These are phyloP conservation scores for Leccinum angustisporum DNA, from an alignment of 1,284 basidiomycete species.

Conservation along the genomic window DNA sequence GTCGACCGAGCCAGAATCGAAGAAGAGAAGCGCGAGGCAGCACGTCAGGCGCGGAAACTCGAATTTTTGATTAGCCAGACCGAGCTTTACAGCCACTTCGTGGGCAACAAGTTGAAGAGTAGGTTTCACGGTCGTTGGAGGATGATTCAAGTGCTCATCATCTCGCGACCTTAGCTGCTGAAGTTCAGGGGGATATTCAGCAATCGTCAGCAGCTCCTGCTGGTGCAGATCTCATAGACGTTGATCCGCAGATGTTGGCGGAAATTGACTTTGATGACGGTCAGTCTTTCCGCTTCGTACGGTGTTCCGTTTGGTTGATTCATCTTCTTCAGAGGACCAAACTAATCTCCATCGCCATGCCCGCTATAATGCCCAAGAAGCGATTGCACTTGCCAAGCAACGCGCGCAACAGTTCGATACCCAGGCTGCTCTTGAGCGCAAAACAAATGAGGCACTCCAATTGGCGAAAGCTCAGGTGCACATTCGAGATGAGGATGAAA, in stretches of 20 bases:
- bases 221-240: slow-evolving; percentile 58
- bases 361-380: slow-evolving; percentile 86
- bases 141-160: slow-evolving; percentile 20
- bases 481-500: slow-evolving; percentile 49
- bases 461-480: slow-evolving; percentile 67
- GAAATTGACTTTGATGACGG: slow-evolving; percentile 97
- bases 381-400: slow-evolving; percentile 78
- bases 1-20: slow-evolving; percentile 88
- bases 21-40: slow-evolving; percentile 95
- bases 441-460: slow-evolving; percentile 74
- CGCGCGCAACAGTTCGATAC: slow-evolving; percentile 87
- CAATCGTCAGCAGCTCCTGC: slow-evolving; percentile 45
- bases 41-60: slow-evolving; percentile 93
- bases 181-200: slow-evolving; percentile 78
- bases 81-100: slow-evolving; percentile 98
- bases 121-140: slow-evolving; percentile 32
- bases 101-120: slow-evolving; percentile 98
- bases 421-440: slow-evolving; percentile 76
- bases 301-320: slow-evolving; percentile 2
- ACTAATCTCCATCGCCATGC: slow-evolving; percentile 91
- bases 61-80: slow-evolving; percentile 99
- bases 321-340: slow-evolving; percentile 62
- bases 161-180: slow-evolving; percentile 59
- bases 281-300: slow-evolving; percentile 35
- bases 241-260: slow-evolving; percentile 53